These are phyloP conservation scores for Phylloporus scabripes DNA, from an alignment of 768 basidiomycete species.

Conservation along the genomic window DNA sequence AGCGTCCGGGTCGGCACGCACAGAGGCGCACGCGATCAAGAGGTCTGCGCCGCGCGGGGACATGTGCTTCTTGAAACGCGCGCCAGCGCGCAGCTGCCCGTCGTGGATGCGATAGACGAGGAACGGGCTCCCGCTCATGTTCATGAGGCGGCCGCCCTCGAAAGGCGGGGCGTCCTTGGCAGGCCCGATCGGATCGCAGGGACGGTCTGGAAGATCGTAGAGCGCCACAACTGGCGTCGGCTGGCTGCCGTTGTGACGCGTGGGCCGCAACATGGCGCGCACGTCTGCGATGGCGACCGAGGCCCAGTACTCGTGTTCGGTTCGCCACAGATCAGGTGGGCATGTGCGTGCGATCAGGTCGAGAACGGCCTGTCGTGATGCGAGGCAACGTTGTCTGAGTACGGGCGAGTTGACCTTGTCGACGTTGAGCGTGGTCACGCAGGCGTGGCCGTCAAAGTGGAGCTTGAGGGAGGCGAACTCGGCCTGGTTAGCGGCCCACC, in stretches of 20 bases:
- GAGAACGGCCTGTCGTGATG: constrained; percentile 21
- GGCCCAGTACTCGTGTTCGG: constrained; percentile 18
- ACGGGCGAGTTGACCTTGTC: constrained; percentile 27
- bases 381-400: constrained; percentile 25
- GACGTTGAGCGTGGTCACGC: constrained; percentile 34
- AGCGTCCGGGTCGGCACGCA: not conserved
- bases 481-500: constrained; percentile 31
- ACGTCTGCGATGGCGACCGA: constrained; percentile 19
- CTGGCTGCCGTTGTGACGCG: constrained; percentile 2
- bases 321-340: constrained; percentile 22
- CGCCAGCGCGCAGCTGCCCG: constrained; percentile 17
- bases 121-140: constrained; percentile 12
- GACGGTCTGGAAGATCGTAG: constrained; percentile 18
- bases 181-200: constrained; percentile 2
- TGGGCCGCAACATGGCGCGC: constrained; percentile 19
- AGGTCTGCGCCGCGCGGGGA: constrained; percentile 22
- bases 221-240: constrained; percentile 18
- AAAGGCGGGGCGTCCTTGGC: constrained; percentile 15
- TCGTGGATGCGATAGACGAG: constrained; percentile 20
- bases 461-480: constrained; percentile 28
- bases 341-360: constrained; percentile 17
- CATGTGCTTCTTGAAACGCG: constrained; percentile 23
- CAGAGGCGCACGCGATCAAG: constrained; percentile 20
- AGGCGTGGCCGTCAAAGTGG: constrained; percentile 34
- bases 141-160: constrained; percentile 19